phyloP scores from a whole-genome alignment of 83 land plant genomes.

The Larix sibirica region DNA sequence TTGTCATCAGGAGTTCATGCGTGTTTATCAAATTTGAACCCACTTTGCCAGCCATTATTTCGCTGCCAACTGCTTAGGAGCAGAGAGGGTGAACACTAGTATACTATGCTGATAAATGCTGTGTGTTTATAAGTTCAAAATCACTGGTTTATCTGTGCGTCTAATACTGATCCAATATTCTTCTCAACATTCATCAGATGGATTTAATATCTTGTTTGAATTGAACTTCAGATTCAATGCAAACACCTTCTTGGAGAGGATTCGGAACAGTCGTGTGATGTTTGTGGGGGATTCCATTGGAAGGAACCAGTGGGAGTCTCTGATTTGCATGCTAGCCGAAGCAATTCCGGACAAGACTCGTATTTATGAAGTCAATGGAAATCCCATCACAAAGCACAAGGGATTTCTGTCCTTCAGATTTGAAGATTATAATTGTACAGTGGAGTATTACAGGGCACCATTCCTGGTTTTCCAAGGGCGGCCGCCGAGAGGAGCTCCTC shows the following conservation, averaged over 20 bases:
- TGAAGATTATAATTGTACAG: slow-evolving; percentile 46
- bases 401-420: too few relatives aligned
- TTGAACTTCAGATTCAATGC: slow-evolving; percentile 63
- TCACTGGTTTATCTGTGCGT: too few relatives aligned
- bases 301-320: slow-evolving; percentile 53
- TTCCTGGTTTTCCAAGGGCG: slow-evolving; percentile 66
- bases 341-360: slow-evolving; percentile 47
- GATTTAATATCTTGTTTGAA: too few relatives aligned
- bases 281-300: slow-evolving; percentile 78
- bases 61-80: too few relatives aligned
- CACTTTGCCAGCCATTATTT: too few relatives aligned
- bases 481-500: slow-evolving; percentile 39
- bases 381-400: slow-evolving; percentile 66
- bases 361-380: slow-evolving; percentile 70
- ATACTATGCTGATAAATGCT: too few relatives aligned
- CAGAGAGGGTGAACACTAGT: too few relatives aligned
- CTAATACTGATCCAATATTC: too few relatives aligned
- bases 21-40: too few relatives aligned
- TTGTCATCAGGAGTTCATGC: too few relatives aligned
- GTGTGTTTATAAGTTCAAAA: too few relatives aligned
- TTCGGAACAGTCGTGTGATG: slow-evolving; percentile 60
- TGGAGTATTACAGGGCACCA: slow-evolving; percentile 79
- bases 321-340: slow-evolving; percentile 83
- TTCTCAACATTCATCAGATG: too few relatives aligned
- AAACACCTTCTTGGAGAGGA: slow-evolving; percentile 54